Percentiles rank a stretch among this genome's conserved stretches.
These are phyloP conservation scores for Ballota nigra DNA, from an alignment of 257 asterid species.

Conservation along the genomic window DNA sequence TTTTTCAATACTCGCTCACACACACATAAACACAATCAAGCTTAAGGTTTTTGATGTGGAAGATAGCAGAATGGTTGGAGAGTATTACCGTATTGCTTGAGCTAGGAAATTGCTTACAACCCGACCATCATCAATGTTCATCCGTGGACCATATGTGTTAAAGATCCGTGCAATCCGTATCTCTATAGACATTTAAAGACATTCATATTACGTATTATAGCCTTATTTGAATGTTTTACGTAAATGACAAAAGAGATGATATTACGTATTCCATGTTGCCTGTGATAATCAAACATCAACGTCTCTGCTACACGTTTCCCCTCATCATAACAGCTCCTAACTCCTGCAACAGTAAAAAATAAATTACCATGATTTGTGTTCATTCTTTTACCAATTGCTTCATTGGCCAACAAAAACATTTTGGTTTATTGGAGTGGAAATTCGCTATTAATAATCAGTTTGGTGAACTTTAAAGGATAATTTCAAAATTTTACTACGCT, in stretches of 20 bases:
- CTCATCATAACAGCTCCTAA: slow-evolving; percentile 93
- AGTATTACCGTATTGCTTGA: slow-evolving; percentile 85
- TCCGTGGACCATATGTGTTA: slow-evolving; percentile 97
- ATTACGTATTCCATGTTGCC: slow-evolving; percentile 92
- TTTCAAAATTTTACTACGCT: neutral
- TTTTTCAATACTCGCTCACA: neutral
- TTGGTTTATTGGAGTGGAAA: neutral
- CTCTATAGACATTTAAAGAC: slow-evolving; percentile 39
- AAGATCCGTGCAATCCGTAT: slow-evolving; percentile 91
- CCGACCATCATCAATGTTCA: slow-evolving; percentile 98
- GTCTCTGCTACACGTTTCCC: slow-evolving; percentile 97
- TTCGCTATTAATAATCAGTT: neutral
- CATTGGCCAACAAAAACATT: neutral
- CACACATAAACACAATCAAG: neutral
- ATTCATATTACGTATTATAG: neutral
- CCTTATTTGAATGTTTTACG: neutral
- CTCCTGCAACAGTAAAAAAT: slow-evolving; percentile 53
- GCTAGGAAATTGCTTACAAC: slow-evolving; percentile 97
- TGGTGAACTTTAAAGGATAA: neutral
- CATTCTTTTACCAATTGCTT: neutral
- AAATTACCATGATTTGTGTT: neutral
- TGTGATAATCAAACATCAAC: slow-evolving; percentile 95
- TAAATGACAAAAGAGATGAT: neutral
- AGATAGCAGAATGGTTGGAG: neutral
- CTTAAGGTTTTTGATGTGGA: neutral